These are phyloP conservation scores for Eimeria brunetti DNA, from an alignment of 169 alveolate species.

Conservation along the genomic window DNA sequence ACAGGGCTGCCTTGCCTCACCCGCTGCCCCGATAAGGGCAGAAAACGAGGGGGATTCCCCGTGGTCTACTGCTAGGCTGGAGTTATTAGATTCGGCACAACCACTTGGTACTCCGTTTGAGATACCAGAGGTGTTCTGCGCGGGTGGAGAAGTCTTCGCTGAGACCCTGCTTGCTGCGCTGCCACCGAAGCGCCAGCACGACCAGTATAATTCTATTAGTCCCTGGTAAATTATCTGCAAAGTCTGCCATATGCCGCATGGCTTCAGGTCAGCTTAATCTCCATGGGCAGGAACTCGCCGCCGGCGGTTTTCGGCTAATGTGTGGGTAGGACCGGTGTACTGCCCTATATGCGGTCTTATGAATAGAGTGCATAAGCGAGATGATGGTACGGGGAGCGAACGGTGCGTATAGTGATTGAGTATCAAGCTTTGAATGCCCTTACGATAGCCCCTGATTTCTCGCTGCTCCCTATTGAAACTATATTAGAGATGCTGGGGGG, in stretches of 20 bases:
- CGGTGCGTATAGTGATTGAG: background rate
- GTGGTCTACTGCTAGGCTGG: too few relatives aligned
- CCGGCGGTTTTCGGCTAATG: background rate
- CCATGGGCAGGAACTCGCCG: background rate
- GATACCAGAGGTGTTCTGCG: background rate
- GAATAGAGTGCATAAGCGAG: background rate
- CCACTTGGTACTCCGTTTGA: background rate
- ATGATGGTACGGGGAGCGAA: background rate
- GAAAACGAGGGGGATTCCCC: background rate
- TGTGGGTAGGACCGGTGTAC: background rate
- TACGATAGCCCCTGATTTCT: too few relatives aligned
- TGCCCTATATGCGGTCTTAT: background rate
- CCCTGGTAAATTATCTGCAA: too few relatives aligned
- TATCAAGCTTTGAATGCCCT: background rate
- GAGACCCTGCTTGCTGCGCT: background rate
- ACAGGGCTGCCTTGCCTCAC: too few relatives aligned
- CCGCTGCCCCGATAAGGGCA: too few relatives aligned
- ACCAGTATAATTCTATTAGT: background rate
- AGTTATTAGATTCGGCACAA: background rate
- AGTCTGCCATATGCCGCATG: too few relatives aligned
- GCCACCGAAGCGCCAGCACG: background rate
- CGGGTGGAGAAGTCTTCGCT: background rate
- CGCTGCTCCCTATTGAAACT: background rate
- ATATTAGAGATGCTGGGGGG: background rate
- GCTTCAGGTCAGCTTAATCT: too few relatives aligned